A percentile compares a stretch with the other conserved stretches of the same genome.
phyloP scores from a whole-genome alignment of 345 rosid species.

The Eucalyptus dawsonii region DNA sequence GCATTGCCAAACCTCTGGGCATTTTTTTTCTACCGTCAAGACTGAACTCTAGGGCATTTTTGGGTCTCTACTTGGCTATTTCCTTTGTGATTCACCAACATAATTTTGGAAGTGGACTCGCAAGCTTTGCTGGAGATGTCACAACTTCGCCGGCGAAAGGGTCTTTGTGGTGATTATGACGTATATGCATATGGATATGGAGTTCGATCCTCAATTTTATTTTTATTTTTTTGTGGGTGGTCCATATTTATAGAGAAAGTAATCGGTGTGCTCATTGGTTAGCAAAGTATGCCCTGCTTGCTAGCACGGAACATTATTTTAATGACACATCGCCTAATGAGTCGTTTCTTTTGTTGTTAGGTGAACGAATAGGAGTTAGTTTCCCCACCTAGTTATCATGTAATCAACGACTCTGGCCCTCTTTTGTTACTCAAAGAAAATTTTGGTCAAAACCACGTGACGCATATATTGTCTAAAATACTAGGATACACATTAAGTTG shows the following conservation, averaged over 20 bases:
- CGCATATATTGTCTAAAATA: background rate
- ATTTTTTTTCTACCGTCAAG: background rate
- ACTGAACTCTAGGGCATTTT: background rate
- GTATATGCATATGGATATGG: background rate
- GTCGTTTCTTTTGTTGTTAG: background rate
- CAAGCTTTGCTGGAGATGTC: background rate
- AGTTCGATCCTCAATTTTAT: background rate
- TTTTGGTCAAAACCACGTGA: background rate
- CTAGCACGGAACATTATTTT: background rate
- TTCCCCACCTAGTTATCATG: background rate
- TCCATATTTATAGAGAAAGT: background rate
- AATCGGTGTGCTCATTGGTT: background rate
- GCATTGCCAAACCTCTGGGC: background rate
- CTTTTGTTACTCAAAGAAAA: background rate
- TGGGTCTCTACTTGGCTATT: background rate
- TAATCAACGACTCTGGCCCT: background rate
- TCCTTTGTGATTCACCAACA: background rate
- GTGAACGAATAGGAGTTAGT: background rate
- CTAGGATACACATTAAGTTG: background rate
- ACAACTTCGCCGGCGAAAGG: background rate
- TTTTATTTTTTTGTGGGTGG: background rate
- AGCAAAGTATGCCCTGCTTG: background rate
- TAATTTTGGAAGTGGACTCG: background rate
- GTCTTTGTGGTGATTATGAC: background rate
- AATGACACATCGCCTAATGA: background rate